phyloP scores from a whole-genome alignment of 1,284 basidiomycete species.

The Puccinia hordei region DNA sequence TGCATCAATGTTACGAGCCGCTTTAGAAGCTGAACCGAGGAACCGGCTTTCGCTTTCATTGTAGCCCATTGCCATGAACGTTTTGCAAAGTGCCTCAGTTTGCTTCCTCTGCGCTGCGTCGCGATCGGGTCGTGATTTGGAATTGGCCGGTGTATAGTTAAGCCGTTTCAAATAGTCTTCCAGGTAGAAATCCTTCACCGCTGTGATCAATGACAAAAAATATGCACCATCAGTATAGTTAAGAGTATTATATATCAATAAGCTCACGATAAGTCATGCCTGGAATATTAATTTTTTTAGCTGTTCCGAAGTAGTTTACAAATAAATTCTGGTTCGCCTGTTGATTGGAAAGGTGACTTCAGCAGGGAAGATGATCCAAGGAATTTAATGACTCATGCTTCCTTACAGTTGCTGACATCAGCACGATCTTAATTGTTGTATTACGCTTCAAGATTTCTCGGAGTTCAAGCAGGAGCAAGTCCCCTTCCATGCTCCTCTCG shows the following conservation, averaged over 20 bases:
- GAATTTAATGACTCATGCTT: not conserved
- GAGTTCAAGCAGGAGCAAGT: conserved; percentile 82
- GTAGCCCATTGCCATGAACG: conserved; percentile 33
- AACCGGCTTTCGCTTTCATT: conserved; percentile 30
- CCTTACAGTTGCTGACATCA: conserved; percentile 78
- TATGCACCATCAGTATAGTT: conserved; percentile 1
- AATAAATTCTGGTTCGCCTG: conserved; percentile 74
- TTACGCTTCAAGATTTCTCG: conserved; percentile 75
- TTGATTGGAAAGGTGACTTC: not conserved
- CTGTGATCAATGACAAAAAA: conserved; percentile 36
- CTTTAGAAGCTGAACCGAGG: conserved; percentile 27
- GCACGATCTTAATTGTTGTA: conserved; percentile 73
- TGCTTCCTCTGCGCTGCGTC: conserved; percentile 61
- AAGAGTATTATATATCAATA: not conserved
- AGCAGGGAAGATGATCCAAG: not conserved
- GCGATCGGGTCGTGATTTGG: conserved; percentile 60
- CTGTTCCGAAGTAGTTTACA: conserved; percentile 74
- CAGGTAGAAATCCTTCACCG: conserved; percentile 58
- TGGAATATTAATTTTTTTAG: conserved; percentile 79
- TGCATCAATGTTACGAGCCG: conserved; percentile 24
- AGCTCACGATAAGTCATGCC: conserved; percentile 62
- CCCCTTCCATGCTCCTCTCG: conserved; percentile 84
- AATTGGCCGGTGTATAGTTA: conserved; percentile 20
- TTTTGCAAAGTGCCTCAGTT: conserved; percentile 12
- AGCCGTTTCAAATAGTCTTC: conserved; percentile 52